Conservation (phyloP, 1,284 basidiomycete genomes). For the Gymnopus androsaceus region DNA sequence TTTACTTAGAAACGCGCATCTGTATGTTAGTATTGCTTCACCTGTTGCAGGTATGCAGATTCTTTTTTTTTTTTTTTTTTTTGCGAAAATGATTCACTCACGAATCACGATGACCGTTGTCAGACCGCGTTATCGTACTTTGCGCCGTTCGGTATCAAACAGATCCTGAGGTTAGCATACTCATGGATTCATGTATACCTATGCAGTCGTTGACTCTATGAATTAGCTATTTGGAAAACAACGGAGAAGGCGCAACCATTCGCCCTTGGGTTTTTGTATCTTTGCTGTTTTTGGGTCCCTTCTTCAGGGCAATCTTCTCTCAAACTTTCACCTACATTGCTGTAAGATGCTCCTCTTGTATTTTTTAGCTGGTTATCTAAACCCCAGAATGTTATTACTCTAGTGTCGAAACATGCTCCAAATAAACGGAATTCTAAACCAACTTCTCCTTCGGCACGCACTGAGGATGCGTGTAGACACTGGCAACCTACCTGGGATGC, state of each 20-base stretch:
- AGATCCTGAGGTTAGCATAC: constrained; percentile 29
- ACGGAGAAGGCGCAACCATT: constrained; percentile 6
- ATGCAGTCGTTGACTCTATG: background rate
- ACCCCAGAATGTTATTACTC: background rate
- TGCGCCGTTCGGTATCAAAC: constrained; percentile 55
- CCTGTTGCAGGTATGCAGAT: constrained; percentile 7
- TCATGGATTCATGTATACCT: background rate
- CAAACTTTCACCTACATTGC: constrained; percentile 34
- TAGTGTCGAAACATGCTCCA: constrained; percentile 2
- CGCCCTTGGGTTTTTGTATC: constrained; percentile 57
- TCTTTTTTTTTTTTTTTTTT: background rate
- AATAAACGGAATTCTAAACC: constrained; percentile 42
- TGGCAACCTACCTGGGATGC: background rate
- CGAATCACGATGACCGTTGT: too few relatives aligned
- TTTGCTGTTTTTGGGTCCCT: constrained; percentile 61
- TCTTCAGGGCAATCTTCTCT: constrained; percentile 38
- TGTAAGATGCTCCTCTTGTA: background rate
- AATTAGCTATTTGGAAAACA: constrained; percentile 43
- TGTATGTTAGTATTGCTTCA: background rate
- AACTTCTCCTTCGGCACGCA: constrained; percentile 34
- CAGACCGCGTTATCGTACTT: constrained; percentile 37
- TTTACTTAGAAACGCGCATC: background rate
- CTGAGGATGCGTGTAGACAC: constrained; percentile 52
- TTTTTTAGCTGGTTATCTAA: background rate
- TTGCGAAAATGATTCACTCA: too few relatives aligned